Evolutionary conservation across 2,329 filamentous ascomycete genomes (phyloP), one percentile per base, ranked within the genome.

Genomic region (Domatiomyces globalis): DNA sequence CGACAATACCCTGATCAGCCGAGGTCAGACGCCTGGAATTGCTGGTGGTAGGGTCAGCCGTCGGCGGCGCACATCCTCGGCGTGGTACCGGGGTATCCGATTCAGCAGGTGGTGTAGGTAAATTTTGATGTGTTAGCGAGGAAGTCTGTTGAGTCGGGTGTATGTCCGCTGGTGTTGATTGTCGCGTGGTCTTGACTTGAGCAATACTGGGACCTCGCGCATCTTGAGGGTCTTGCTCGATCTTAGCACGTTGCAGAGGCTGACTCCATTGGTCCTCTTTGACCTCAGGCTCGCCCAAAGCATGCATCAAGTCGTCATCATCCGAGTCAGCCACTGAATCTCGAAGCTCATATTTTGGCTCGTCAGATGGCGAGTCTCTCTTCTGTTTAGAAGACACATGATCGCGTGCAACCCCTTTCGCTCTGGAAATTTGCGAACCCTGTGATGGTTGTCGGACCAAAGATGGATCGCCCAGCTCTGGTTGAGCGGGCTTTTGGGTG

Each of bases 301-400:
- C 33, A 7, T 15, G 33, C 33, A 39, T 22, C 7, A 54, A 36
- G 17, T 51, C 51, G 39, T 54, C 55, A 10, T 54, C 55, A 25
- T 59, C 57, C 6, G 56, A 58, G 48, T 58, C 55, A 4, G 43
- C 49, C 19, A 54, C 50, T 29, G 52, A 33, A 8, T 53, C 49
- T 15, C 33, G 33, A 39, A 15, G n/a, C 10, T 27, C 15, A 5
- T n/a, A 15, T 45, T 15, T 45, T 20, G 15, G 2, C 18, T 20
- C 25, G 4, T 20, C 8, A 10, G 8, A 10, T 12, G n/a, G 43
- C 2, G 33, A 15, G 33, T 39, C 33, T 39, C 33, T 5, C 15
- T 10, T 2, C 8, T 39, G 33, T 2, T 39, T 5, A 39, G 4
- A 15, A 39, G 10, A 39, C 12, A 39, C 12, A 15, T 39, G 33